phyloP scores from a whole-genome alignment of 2,329 filamentous ascomycete species.

The Colletotrichum somersetense region DNA sequence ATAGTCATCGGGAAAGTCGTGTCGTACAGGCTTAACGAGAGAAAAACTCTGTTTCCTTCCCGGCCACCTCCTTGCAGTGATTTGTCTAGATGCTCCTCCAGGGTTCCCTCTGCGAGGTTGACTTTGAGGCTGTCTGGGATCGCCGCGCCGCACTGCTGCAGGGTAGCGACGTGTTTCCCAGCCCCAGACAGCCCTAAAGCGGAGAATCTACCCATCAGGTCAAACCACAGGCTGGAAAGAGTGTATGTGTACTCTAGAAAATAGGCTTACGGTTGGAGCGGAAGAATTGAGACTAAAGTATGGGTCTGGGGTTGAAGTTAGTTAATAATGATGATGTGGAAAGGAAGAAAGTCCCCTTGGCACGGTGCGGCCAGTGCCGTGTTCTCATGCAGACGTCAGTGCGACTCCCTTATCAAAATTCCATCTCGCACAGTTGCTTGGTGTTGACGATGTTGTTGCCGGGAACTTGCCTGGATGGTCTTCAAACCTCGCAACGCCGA shows the following conservation, averaged over 20 bases:
- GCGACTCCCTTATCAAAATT: background rate
- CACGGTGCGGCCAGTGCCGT: too few species aligned
- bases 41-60: background rate
- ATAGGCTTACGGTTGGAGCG: too few species aligned
- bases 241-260: too few species aligned
- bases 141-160: background rate
- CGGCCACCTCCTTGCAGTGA: background rate
- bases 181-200: background rate
- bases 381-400: too few species aligned
- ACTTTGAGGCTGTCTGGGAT: slow-evolving; percentile 1
- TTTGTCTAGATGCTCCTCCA: too few species aligned
- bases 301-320: too few species aligned
- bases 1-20: background rate
- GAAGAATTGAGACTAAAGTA: too few species aligned
- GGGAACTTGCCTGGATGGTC: background rate
- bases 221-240: background rate
- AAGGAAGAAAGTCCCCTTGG: too few species aligned
- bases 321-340: too few species aligned
- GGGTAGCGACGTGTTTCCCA: background rate
- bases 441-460: background rate
- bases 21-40: background rate
- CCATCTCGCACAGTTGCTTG: background rate
- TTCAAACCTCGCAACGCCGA: background rate
- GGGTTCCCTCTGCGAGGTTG: background rate
- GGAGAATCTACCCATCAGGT: background rate